Evolutionary conservation across 306 rosid genomes (phyloP).

Genomic region (Dryas drummondii): DNA sequence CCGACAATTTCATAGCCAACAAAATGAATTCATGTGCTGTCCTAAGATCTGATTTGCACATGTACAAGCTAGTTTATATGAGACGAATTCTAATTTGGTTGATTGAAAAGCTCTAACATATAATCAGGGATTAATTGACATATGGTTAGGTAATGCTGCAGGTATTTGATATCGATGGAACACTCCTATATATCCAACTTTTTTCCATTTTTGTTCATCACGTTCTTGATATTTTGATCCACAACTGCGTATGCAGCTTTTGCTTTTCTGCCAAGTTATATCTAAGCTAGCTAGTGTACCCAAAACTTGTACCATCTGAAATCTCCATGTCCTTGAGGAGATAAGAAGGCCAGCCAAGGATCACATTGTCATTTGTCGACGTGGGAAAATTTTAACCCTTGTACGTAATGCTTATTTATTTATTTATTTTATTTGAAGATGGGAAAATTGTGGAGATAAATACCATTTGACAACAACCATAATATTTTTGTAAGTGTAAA

Average conservation of each 20-base stretch:
- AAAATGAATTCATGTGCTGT: conserved; percentile 3
- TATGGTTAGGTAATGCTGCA: conserved; percentile 34
- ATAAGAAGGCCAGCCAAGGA: neutral
- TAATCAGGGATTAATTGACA: neutral
- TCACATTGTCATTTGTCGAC: no score
- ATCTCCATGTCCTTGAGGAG: neutral
- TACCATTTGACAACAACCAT: no score
- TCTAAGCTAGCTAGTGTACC: no score
- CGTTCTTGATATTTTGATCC: neutral
- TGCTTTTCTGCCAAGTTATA: neutral
- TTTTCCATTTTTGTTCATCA: conserved; percentile 25
- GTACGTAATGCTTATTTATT: neutral
- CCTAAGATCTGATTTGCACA: neutral
- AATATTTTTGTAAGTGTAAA: no score
- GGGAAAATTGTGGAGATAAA: no score
- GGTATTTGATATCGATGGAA: conserved; percentile 29
- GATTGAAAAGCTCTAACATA: neutral
- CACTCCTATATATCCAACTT: neutral
- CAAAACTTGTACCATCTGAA: neutral
- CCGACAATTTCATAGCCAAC: conserved; percentile 4
- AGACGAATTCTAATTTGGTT: neutral
- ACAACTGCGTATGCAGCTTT: neutral
- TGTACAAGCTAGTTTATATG: neutral
- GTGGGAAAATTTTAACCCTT: neutral
- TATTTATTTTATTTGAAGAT: no score